Percentiles rank a stretch among this genome's conserved stretches.
Evolutionary conservation across 768 basidiomycete species (phyloP).

Genomic region (Trametes sanguinea): DNA sequence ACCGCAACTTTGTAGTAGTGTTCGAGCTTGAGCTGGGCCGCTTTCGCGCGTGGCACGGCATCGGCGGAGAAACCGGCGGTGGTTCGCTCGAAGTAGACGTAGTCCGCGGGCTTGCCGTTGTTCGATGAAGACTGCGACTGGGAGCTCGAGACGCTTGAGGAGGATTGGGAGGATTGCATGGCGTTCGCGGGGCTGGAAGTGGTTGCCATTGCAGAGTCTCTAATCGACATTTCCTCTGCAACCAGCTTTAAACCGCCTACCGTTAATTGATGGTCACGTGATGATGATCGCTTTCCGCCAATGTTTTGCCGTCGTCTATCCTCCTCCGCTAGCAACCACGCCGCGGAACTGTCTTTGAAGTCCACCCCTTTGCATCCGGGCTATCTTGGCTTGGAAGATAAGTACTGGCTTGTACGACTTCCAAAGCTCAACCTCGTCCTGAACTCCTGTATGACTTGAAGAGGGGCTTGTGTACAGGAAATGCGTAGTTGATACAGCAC

Average conservation of each 20-base stretch:
- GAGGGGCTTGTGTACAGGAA: no score
- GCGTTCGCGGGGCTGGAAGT: slow-evolving; percentile 15
- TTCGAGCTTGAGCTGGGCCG: slow-evolving; percentile 93
- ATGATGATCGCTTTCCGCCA: slow-evolving; percentile 15
- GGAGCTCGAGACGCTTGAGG: slow-evolving; percentile 26
- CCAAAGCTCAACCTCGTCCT: no score
- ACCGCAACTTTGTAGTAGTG: slow-evolving; percentile 97
- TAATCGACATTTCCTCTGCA: slow-evolving; percentile 12
- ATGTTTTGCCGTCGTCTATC: slow-evolving; percentile 15
- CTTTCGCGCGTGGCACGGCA: slow-evolving; percentile 80
- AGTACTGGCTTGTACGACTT: not conserved
- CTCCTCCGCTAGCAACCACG: slow-evolving; percentile 1
- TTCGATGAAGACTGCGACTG: slow-evolving; percentile 24
- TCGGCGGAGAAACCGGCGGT: slow-evolving; percentile 77
- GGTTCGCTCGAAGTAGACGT: slow-evolving; percentile 91
- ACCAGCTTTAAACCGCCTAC: slow-evolving; percentile 21
- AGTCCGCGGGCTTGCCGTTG: slow-evolving; percentile 59
- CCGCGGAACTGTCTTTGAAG: no score
- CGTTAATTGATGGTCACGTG: slow-evolving; percentile 18
- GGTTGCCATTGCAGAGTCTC: slow-evolving; percentile 27
- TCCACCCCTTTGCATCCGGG: not conserved
- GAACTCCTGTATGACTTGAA: no score
- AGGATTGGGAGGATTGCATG: slow-evolving; percentile 32
- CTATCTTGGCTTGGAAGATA: not conserved
- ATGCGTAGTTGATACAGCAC: no score